These are phyloP conservation scores for Beta corolliflora DNA, from an alignment of 179 eudicot genomes.

Conservation along the genomic window DNA sequence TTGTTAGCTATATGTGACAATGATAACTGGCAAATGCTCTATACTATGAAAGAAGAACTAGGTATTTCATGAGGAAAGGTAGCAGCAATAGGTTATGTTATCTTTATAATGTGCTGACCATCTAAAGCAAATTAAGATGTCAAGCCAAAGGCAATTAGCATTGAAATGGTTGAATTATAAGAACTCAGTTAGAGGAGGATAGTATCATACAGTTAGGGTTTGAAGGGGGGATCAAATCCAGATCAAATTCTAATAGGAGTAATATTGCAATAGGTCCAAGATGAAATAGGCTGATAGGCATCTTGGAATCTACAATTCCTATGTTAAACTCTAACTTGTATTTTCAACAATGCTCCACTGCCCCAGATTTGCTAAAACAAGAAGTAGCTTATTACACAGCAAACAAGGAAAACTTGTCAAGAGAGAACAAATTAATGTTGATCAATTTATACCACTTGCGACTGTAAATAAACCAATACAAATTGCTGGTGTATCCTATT, in stretches of 20 bases:
- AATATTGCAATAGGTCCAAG: not conserved
- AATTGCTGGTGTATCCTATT: not conserved
- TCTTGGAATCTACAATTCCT: no score
- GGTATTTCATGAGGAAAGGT: not conserved
- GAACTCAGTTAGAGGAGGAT: no score
- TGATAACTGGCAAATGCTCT: not conserved
- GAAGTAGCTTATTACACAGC: not conserved
- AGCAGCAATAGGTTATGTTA: not conserved
- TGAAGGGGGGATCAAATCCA: not conserved
- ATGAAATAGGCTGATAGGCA: no score
- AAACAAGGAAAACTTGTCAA: not conserved
- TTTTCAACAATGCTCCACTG: not conserved
- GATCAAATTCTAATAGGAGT: not conserved
- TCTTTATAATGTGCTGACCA: no score
- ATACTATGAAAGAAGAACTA: not conserved
- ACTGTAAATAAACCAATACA: not conserved
- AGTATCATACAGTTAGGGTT: no score
- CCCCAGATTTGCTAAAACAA: not conserved
- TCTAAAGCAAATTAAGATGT: no score
- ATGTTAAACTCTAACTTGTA: no score
- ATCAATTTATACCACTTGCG: not conserved
- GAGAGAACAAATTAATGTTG: not conserved
- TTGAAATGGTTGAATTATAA: no score
- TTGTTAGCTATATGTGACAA: no score
- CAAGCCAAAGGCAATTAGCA: no score